Percentiles rank a stretch among this genome's conserved stretches.
These are phyloP conservation scores for Westerdykella sp. DNA, from an alignment of 2,329 filamentous ascomycete species.

Conservation along the genomic window DNA sequence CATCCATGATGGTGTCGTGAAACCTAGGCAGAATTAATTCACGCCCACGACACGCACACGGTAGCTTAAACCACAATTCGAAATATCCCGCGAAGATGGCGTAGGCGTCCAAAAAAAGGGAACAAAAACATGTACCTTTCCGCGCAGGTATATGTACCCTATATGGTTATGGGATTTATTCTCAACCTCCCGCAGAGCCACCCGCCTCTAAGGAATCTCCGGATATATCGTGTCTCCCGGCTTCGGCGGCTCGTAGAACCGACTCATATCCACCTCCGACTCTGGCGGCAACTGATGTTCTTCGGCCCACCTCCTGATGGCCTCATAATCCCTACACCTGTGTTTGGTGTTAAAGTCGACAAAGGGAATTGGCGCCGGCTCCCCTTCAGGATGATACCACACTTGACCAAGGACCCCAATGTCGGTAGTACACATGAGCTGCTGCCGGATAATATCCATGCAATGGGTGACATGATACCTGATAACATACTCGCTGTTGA, in stretches of 20 bases:
- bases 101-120: too few relatives aligned
- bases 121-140: too few relatives aligned
- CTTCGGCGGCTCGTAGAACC: conserved; percentile 41
- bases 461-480: conserved; percentile 54
- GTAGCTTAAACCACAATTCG: neutral
- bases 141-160: too few relatives aligned
- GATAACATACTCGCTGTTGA: conserved; percentile 51
- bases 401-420: conserved; percentile 56
- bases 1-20: conserved; percentile 79
- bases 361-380: conserved; percentile 47
- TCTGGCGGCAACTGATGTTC: conserved; percentile 44
- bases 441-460: conserved; percentile 55
- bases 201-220: conserved; percentile 20
- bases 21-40: conserved; percentile 68
- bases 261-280: conserved; percentile 34
- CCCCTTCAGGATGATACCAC: conserved; percentile 45
- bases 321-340: conserved; percentile 53
- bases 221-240: conserved; percentile 25
- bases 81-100: neutral
- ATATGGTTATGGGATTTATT: too few relatives aligned
- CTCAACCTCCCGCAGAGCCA: neutral
- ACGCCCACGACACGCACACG: neutral
- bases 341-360: conserved; percentile 59
- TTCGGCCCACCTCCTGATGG: conserved; percentile 50
- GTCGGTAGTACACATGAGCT: conserved; percentile 58